Conservation (phyloP, 2,329 filamentous ascomycete genomes). For the Colletotrichum magnum region DNA sequence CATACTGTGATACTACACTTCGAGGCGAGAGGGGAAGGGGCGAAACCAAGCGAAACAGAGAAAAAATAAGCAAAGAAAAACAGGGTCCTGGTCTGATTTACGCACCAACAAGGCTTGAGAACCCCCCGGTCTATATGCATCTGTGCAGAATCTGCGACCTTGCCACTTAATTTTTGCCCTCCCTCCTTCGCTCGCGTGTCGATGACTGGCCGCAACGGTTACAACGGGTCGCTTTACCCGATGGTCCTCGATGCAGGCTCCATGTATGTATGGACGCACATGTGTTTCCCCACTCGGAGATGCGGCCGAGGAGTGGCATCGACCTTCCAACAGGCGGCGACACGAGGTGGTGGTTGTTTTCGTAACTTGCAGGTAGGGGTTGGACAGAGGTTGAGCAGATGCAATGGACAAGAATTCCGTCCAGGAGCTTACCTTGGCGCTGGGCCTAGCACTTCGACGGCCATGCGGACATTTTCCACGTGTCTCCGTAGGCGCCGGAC, state of each 20-base stretch:
- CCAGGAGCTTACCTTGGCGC: neutral
- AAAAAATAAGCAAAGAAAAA: constrained; percentile 21
- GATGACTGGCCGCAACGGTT: neutral
- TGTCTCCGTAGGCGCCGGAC: neutral
- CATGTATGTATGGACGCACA: too few species aligned
- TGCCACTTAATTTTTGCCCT: neutral
- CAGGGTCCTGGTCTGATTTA: constrained; percentile 36
- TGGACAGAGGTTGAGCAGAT: too few species aligned
- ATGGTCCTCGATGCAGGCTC: neutral
- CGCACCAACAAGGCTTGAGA: constrained; percentile 8
- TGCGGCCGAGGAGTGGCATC: neutral
- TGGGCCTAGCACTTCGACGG: neutral
- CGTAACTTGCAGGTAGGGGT: neutral
- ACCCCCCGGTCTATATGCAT: neutral
- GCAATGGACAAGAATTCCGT: neutral
- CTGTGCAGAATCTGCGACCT: constrained; percentile 12
- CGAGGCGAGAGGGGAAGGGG: neutral
- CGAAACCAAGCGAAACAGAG: neutral
- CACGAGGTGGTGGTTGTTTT: neutral
- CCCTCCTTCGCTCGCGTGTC: constrained; percentile 21
- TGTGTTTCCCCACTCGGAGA: too few species aligned
- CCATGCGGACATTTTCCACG: neutral
- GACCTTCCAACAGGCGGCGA: neutral
- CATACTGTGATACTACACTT: too few species aligned
- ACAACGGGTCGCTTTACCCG: constrained; percentile 19